Base-by-base conservation (phyloP, 306 rosid species). In the Calophaca sinica region DNA sequence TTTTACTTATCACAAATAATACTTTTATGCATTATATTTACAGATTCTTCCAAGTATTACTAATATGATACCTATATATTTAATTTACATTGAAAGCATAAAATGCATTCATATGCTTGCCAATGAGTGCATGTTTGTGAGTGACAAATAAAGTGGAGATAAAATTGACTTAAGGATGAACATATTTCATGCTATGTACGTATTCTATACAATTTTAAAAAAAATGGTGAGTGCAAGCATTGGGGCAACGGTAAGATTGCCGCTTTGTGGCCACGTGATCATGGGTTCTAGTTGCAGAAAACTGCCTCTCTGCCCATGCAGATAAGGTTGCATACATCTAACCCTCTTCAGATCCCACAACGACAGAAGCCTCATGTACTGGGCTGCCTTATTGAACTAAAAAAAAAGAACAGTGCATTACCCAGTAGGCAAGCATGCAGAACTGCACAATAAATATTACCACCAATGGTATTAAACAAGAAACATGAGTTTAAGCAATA, bases 391-490 rank as follows among this genome's bases (percentile, higher is more conserved):
- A 48, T 68, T 9, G 38, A 68, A 68, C 13, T 33, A 60, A 33
- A 44, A 68, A 45, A 42, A 45, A 8, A 49, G 8, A 2, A 13
- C n/a, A 2, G 9, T 4, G 42, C 44, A 45, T 31, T 31, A 48
- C 42, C 29, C 49, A 31, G 72, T 29, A 7, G 28, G 65, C 3
- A 5, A 38, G 48, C 36, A 64, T 42, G n/a, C 33, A 42, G 52
- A 64, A 64, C 52, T 64, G 74, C 74, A 51, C 53, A 62, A 62
- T 39, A 63, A 63, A 31, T 58, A 31, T 9, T 31, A 62, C 68
- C 12, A 62, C 68, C 68, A 62, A 13, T 39, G 49, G 36, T n/a
- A 62, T 7, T 13, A 14, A 62, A 38, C 32, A 62, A 3, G 31
- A 38, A 33, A 60, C 45, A 44, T 26, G 15, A 6, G 39, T 49